Percentiles rank a stretch among this genome's conserved stretches.
Evolutionary conservation across 345 rosid species (phyloP).

Genomic region (Citrus unshiu): DNA sequence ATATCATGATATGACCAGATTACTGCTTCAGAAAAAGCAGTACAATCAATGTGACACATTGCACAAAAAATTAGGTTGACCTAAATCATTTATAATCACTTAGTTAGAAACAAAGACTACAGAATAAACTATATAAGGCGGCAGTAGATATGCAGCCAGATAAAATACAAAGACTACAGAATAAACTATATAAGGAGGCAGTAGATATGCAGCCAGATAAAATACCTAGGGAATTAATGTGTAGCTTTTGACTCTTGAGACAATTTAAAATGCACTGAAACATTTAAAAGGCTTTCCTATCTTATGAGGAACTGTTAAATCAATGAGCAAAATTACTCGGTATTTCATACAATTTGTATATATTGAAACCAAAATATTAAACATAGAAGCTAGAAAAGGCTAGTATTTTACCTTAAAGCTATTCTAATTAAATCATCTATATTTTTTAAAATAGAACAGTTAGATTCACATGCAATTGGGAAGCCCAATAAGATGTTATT

Average conservation of each 20-base stretch:
- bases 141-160: not conserved
- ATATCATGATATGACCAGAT: not conserved
- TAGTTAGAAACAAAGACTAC: not conserved
- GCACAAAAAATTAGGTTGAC: not conserved
- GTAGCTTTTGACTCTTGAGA: not conserved
- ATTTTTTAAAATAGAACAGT: not conserved
- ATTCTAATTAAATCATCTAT: not conserved
- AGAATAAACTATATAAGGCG: too few species aligned
- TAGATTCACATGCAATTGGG: not conserved
- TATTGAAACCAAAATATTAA: not conserved
- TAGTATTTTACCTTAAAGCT: not conserved
- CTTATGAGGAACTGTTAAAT: not conserved
- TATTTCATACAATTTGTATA: not conserved
- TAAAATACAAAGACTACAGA: not conserved
- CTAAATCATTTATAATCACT: not conserved
- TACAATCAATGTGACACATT: not conserved
- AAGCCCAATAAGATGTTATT: not conserved
- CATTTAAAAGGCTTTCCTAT: not conserved
- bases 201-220: not conserved
- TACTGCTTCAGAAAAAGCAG: too few species aligned
- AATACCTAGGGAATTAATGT: not conserved
- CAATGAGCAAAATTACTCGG: not conserved
- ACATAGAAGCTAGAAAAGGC: not conserved
- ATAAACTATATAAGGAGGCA: not conserved
- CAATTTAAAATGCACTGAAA: not conserved